phyloP scores from a whole-genome alignment of 1,139 yeast genomes.

The Blastobotrys buckinghamii region DNA sequence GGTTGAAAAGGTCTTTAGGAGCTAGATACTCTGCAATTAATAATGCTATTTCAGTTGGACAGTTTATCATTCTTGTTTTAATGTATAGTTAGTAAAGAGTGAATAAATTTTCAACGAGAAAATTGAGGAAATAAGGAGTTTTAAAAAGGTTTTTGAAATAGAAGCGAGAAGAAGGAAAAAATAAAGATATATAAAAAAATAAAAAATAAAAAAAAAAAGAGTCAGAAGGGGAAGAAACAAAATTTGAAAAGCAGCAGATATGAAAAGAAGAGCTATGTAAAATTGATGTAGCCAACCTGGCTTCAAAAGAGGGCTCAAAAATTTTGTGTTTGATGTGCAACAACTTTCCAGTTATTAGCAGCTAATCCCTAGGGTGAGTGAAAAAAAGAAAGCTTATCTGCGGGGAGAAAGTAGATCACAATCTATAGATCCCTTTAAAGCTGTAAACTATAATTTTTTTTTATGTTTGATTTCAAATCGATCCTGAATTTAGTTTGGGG shows the following conservation, averaged over 20 bases:
- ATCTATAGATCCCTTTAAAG: too few species aligned
- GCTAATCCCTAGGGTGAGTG: too few species aligned
- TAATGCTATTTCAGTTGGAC: slow-evolving; percentile 6
- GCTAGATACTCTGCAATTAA: slow-evolving; percentile 4
- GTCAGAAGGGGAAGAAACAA: background rate
- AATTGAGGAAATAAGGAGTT: too few species aligned
- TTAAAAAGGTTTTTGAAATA: background rate
- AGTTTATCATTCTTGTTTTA: background rate
- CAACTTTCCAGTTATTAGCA: background rate
- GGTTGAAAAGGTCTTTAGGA: slow-evolving; percentile 3
- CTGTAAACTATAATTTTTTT: too few species aligned
- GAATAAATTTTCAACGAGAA: too few species aligned
- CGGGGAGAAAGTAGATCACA: too few species aligned
- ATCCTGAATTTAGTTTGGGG: too few species aligned
- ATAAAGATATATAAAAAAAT: background rate
- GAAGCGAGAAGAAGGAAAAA: background rate
- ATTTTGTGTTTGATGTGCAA: too few species aligned
- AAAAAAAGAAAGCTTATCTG: too few species aligned
- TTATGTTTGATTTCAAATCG: too few species aligned
- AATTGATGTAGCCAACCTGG: background rate
- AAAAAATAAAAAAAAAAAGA: background rate
- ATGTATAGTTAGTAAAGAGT: too few species aligned
- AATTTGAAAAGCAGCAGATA: background rate
- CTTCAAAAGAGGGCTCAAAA: background rate
- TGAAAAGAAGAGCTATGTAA: background rate